A percentile compares a stretch with the other conserved stretches of the same genome.
These are phyloP conservation scores for Pilobolus umbonatus DNA, from an alignment of 192 early-diverging fungal species.

Conservation along the genomic window DNA sequence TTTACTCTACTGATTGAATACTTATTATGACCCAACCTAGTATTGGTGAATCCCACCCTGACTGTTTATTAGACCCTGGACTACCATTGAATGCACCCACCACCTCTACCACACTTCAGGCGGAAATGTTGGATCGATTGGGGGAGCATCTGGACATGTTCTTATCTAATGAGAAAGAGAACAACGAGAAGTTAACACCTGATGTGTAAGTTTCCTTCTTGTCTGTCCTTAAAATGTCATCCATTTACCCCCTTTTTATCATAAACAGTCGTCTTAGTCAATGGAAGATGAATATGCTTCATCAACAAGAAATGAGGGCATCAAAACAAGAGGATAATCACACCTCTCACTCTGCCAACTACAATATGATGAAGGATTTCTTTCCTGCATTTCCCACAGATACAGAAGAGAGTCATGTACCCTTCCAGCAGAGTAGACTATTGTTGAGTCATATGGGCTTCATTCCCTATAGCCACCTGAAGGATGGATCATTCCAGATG, in stretches of 20 bases:
- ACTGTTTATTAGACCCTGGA: constrained; percentile 50
- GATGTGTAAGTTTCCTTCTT: constrained; percentile 15
- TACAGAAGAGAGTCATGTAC: constrained; percentile 42
- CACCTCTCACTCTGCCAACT: no score
- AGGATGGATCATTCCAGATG: constrained; percentile 62
- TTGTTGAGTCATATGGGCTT: constrained; percentile 74
- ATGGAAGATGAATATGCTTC: constrained; percentile 17
- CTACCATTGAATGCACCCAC: constrained; percentile 35
- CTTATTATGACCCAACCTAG: no score
- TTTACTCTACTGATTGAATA: no score
- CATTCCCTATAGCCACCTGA: constrained; percentile 68
- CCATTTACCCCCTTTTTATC: constrained; percentile 1
- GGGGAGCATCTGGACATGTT: constrained; percentile 44
- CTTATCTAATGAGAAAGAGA: constrained; percentile 39
- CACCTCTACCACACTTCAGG: constrained; percentile 16
- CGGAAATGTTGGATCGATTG: constrained; percentile 19
- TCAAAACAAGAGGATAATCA: constrained; percentile 3
- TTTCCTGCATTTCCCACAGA: constrained; percentile 42
- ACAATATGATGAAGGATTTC: constrained; percentile 49
- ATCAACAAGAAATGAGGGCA: constrained; percentile 2
- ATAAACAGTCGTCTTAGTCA: constrained; percentile 20
- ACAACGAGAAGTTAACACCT: constrained; percentile 13
- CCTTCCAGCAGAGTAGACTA: constrained; percentile 62
- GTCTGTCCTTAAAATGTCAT: no score
- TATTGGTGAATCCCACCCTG: constrained; percentile 57